A percentile compares a stretch with the other conserved stretches of the same genome.
Conservation (phyloP, 2,329 filamentous ascomycete species). For the Xylaria sp. region DNA sequence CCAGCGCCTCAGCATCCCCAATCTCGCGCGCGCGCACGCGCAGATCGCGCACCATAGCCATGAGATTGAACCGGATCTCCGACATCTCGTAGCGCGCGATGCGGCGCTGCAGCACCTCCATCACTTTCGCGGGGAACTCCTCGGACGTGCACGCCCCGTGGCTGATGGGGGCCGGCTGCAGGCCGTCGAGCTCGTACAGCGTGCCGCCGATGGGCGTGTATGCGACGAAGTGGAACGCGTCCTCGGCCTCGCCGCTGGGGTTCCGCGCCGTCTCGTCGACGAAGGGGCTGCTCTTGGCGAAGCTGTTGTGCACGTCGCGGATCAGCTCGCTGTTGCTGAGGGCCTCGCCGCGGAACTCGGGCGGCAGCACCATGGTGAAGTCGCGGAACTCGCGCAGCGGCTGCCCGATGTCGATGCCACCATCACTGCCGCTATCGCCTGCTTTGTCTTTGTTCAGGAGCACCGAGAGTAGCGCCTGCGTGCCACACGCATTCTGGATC, state of each 20-base stretch:
- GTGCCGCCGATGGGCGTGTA: slow-evolving; percentile 84
- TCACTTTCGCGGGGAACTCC: slow-evolving; percentile 82
- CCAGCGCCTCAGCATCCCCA: slow-evolving; percentile 82
- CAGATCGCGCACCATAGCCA: slow-evolving; percentile 90
- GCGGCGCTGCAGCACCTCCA: slow-evolving; percentile 85
- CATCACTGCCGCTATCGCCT: slow-evolving; percentile 14
- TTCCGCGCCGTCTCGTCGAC: slow-evolving; percentile 84
- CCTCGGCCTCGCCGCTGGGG: slow-evolving; percentile 78
- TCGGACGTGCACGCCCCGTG: slow-evolving; percentile 76
- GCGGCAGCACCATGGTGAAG: slow-evolving; percentile 85
- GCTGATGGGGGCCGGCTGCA: slow-evolving; percentile 91
- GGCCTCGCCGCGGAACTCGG: slow-evolving; percentile 73
- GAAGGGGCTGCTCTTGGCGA: slow-evolving; percentile 89
- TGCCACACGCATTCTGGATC: slow-evolving; percentile 98
- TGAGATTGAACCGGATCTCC: slow-evolving; percentile 95
- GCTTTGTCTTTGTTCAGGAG: slow-evolving; percentile 78
- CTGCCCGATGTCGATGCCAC: slow-evolving; percentile 75
- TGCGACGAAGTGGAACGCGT: slow-evolving; percentile 97
- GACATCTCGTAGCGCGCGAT: slow-evolving; percentile 84
- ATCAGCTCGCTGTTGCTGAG: slow-evolving; percentile 74
- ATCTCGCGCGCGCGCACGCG: slow-evolving; percentile 80
- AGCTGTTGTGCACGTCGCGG: slow-evolving; percentile 87
- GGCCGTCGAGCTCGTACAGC: slow-evolving; percentile 93
- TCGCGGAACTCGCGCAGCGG: slow-evolving; percentile 83
- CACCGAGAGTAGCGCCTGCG: slow-evolving; percentile 91